Base-by-base conservation (phyloP, 768 basidiomycete species). In the Favolaschia claudopus region DNA sequence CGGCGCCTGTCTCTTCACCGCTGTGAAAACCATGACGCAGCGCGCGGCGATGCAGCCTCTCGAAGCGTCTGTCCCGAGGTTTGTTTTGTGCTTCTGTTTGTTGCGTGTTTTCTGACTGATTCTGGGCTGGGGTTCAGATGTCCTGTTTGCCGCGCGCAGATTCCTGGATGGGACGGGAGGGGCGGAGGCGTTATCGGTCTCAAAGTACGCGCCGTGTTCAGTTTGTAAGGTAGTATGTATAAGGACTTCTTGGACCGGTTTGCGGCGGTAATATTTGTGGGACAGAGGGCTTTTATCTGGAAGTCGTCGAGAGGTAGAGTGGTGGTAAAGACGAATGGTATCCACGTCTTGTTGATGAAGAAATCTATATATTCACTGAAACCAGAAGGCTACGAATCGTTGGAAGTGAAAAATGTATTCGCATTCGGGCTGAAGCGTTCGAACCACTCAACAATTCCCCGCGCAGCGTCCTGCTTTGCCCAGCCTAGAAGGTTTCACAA, bases 1-100 rank as follows among this genome's bases (percentile, higher is more conserved):
- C 63, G 91, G 90, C 1, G 75, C 81, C 5, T 93, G 92, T 72
- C 80, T 93, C 5, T 92, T 91, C 60, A 85, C 83, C 3, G 87
- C 91, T 0, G 82, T 92, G 37, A 87, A 86, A 65, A 82, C 87
- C 2, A 83, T 85, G 12, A 71, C 86, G 50, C 76, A 84, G 57
- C 81, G 89, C 19, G 74, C 70, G 36, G 74, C 75, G 44, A 63
- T 67, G 43, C 72, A 64, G 67, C 71, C 59, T 9, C n/a, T n/a
- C n/a, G 76, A 72, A 34, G 65, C 66, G 4, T 71, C 69, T 43
- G 70, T 73, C 20, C 79, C 85, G 1, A 76, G 77, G 84, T 82
- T 14, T 37, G 78, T 65, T 15, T 24, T 60, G 31, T 55, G 10
- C 58, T 45, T 44, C 19, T 48, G 17, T 15, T 3, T 12, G n/a